Evolutionary conservation across 257 asterid species (phyloP).

Genomic region (Henckelia pumila): DNA sequence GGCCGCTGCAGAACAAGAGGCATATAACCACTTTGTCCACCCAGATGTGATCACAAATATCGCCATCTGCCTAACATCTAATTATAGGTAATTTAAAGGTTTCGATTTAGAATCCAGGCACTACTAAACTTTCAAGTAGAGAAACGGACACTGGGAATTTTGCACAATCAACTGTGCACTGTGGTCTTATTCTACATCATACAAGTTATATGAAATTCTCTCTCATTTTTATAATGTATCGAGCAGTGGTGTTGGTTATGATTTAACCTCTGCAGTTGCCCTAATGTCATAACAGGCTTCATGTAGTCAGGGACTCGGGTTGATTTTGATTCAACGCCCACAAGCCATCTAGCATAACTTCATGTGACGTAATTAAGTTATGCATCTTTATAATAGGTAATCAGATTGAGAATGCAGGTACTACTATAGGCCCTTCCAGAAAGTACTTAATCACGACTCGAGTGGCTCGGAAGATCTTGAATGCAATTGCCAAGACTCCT

Average conservation of each 20-base stretch:
- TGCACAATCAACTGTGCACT: no score
- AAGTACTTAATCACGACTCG: background rate
- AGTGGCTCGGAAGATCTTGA: background rate
- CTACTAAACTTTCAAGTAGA: slow-evolving; percentile 13
- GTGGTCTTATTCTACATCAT: background rate
- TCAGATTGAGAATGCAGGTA: slow-evolving; percentile 4
- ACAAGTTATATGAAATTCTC: background rate
- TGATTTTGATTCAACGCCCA: background rate
- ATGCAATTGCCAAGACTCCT: slow-evolving; percentile 7
- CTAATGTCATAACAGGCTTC: background rate
- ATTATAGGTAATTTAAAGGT: background rate
- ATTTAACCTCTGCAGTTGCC: background rate
- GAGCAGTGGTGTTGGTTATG: background rate
- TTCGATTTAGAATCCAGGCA: background rate
- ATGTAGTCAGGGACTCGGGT: background rate
- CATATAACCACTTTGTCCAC: no score
- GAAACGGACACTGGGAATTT: background rate
- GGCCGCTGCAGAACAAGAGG: background rate
- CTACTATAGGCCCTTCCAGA: slow-evolving; percentile 18
- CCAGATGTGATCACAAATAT: background rate
- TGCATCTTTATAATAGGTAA: background rate
- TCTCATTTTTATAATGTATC: background rate
- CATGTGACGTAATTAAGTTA: background rate
- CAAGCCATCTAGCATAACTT: background rate
- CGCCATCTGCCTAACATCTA: background rate